Evolutionary conservation across 192 early-diverging fungal genomes (phyloP).

Genomic region (Cetraspora pellucida): DNA sequence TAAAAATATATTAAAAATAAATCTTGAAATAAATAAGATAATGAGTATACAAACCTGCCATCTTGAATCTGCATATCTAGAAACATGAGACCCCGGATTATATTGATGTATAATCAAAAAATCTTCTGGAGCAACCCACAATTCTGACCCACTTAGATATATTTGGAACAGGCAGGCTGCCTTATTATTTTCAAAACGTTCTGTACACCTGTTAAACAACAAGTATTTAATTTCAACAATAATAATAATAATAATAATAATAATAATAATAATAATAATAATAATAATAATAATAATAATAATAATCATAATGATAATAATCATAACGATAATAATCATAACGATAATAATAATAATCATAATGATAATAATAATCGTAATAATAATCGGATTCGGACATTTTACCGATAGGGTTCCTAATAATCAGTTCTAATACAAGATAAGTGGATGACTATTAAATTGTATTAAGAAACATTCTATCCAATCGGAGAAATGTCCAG

Average conservation of each 20-base stretch:
- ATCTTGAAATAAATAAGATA: background rate
- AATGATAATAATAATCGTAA: background rate
- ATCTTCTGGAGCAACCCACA: slow-evolving; percentile 58
- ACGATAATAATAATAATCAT: background rate
- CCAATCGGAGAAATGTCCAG: too few relatives aligned
- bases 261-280: slow-evolving; percentile 1
- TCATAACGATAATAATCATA: background rate
- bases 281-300: background rate
- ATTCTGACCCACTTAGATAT: slow-evolving; percentile 55
- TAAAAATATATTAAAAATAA: background rate
- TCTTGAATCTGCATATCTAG: background rate
- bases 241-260: background rate
- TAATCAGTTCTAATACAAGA: too few relatives aligned
- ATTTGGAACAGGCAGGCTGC: slow-evolving; percentile 55
- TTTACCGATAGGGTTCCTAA: too few relatives aligned
- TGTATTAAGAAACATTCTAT: too few relatives aligned
- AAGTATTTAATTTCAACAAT: background rate
- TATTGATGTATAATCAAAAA: slow-evolving; percentile 37
- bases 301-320: background rate
- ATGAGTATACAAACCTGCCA: slow-evolving; percentile 21
- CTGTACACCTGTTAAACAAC: slow-evolving; percentile 51
- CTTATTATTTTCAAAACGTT: slow-evolving; percentile 59
- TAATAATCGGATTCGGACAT: background rate
- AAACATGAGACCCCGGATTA: slow-evolving; percentile 11
- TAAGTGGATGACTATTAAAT: too few relatives aligned